These are phyloP conservation scores for Cordyceps cicadae DNA, from an alignment of 2,329 filamentous ascomycete species.

Conservation along the genomic window DNA sequence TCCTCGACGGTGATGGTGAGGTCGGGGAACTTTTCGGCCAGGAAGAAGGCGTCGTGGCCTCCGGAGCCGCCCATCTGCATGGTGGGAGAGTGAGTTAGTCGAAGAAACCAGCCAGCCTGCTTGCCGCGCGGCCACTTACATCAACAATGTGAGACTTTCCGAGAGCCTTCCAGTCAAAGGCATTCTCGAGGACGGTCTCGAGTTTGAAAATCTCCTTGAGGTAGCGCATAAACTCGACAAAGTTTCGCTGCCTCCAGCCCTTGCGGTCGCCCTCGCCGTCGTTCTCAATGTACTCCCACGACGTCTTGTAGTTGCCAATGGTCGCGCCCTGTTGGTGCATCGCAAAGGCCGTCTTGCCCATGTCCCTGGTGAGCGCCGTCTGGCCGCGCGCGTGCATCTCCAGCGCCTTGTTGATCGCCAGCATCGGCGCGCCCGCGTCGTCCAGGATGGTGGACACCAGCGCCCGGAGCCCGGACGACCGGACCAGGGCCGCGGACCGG, in stretches of 20 bases:
- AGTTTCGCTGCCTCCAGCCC: slow-evolving; percentile 31
- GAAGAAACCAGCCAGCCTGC: too few species aligned
- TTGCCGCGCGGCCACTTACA: too few species aligned
- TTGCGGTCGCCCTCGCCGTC: slow-evolving; percentile 30
- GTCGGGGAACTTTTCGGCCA: slow-evolving; percentile 33
- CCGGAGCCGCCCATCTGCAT: slow-evolving; percentile 34
- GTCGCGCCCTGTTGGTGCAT: slow-evolving; percentile 26
- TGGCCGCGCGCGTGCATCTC: slow-evolving; percentile 24
- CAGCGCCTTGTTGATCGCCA: slow-evolving; percentile 26
- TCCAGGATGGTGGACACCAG: slow-evolving; percentile 30
- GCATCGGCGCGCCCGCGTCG: slow-evolving; percentile 29
- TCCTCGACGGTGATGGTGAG: slow-evolving; percentile 38
- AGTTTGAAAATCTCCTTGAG: slow-evolving; percentile 32
- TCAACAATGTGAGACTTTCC: slow-evolving; percentile 32
- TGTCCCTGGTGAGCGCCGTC: slow-evolving; percentile 24
- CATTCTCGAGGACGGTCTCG: slow-evolving; percentile 24
- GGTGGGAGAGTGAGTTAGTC: neutral
- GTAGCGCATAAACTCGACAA: slow-evolving; percentile 32
- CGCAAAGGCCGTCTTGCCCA: slow-evolving; percentile 29
- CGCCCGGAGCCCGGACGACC: slow-evolving; percentile 25
- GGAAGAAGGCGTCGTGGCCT: slow-evolving; percentile 32
- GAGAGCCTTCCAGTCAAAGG: slow-evolving; percentile 28
- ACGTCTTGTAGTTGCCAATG: slow-evolving; percentile 23
- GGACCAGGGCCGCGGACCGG: slow-evolving; percentile 29
- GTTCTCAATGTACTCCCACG: slow-evolving; percentile 33